Conservation (phyloP, 2,329 filamentous ascomycete genomes). For the Ceratocystis harringtonii region DNA sequence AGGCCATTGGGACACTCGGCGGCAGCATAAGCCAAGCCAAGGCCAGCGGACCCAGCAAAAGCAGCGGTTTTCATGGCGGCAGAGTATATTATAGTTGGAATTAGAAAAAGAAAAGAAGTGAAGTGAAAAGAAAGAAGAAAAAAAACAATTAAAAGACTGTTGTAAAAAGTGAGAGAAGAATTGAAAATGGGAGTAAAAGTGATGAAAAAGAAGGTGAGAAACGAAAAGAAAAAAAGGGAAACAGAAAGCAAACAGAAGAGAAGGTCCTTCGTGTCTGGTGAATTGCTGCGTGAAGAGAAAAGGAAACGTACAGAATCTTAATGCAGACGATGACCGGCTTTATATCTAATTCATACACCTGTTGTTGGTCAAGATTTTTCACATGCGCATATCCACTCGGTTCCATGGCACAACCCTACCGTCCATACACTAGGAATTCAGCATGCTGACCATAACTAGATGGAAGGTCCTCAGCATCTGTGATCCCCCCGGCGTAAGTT, state of each 20-base stretch:
- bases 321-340: background rate
- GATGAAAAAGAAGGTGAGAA: constrained; percentile 6
- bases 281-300: constrained; percentile 14
- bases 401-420: background rate
- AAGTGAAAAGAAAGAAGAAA: background rate
- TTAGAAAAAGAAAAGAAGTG: background rate
- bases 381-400: background rate
- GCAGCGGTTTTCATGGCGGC: constrained; percentile 10
- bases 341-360: background rate
- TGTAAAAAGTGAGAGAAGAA: background rate
- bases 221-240: constrained; percentile 3
- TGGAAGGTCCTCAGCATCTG: no score
- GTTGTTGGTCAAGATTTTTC: background rate
- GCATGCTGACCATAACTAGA: no score
- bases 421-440: background rate
- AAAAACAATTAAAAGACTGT: background rate
- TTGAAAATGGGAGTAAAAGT: background rate
- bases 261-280: constrained; percentile 12
- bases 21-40: constrained; percentile 12
- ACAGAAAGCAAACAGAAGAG: constrained; percentile 9
- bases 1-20: constrained; percentile 10
- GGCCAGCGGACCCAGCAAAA: constrained; percentile 13
- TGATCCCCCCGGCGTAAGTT: background rate
- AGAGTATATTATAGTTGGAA: background rate
- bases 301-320: background rate